Evolutionary conservation across 2,329 filamentous ascomycete genomes (phyloP).

Genomic region (Sporothrix sp.): DNA sequence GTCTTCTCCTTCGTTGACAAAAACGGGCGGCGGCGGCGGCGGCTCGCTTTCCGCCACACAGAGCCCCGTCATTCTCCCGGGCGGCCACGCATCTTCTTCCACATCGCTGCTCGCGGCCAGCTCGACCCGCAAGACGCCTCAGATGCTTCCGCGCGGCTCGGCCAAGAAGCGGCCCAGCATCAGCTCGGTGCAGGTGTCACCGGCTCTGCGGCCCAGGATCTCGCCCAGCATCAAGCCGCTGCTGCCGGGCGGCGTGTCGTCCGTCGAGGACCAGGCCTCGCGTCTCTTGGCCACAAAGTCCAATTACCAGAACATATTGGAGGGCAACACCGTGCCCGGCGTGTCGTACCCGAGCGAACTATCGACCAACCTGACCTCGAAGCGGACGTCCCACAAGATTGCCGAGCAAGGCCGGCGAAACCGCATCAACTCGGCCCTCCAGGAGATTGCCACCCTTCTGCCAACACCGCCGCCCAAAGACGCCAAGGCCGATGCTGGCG

Average conservation of each 20-base stretch:
- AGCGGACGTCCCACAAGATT: constrained; percentile 95
- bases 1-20: constrained; percentile 36
- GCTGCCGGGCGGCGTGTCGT: constrained; percentile 49
- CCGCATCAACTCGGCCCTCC: constrained; percentile 85
- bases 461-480: constrained; percentile 35
- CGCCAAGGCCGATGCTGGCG: constrained; percentile 25
- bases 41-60: constrained; percentile 22
- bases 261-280: constrained; percentile 52
- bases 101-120: constrained; percentile 19
- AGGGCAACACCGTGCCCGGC: constrained; percentile 82
- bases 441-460: constrained; percentile 82
- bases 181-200: constrained; percentile 68
- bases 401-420: constrained; percentile 93
- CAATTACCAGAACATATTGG: constrained; percentile 95
- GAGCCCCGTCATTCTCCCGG: constrained; percentile 54
- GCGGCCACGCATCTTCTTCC: constrained; percentile 29
- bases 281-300: constrained; percentile 85
- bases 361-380: constrained; percentile 88
- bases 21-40: constrained; percentile 21
- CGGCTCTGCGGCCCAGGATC: constrained; percentile 77
- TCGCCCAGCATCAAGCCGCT: constrained; percentile 92
- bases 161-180: constrained; percentile 62
- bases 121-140: constrained; percentile 40
- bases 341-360: constrained; percentile 84
- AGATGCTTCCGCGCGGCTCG: constrained; percentile 42